Evolutionary conservation across 208 protist species (phyloP).

Genomic region (Entamoeba invadens): DNA sequence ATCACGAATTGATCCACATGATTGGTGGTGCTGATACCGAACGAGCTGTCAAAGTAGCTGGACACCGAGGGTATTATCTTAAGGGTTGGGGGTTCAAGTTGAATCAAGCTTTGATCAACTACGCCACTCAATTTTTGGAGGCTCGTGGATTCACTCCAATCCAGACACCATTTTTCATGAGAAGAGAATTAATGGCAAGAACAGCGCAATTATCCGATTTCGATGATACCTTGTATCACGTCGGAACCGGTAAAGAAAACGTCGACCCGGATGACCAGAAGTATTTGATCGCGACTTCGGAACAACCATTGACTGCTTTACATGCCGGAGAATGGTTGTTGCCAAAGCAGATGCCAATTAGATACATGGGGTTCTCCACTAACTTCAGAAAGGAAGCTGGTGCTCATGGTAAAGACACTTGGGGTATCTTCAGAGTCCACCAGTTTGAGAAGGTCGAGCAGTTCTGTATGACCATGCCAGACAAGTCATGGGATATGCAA

Average conservation of each 20-base stretch:
- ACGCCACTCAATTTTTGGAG: slow-evolving; percentile 77
- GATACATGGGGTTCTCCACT: slow-evolving; percentile 84
- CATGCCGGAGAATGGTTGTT: slow-evolving; percentile 76
- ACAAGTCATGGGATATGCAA: slow-evolving; percentile 58
- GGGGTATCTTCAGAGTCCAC: slow-evolving; percentile 79
- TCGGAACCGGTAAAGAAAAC: slow-evolving; percentile 21
- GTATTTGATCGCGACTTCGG: slow-evolving; percentile 98
- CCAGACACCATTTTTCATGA: slow-evolving; percentile 97
- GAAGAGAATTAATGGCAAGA: slow-evolving; percentile 80
- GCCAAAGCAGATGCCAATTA: slow-evolving; percentile 57
- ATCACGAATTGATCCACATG: slow-evolving; percentile 6
- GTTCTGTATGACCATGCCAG: slow-evolving; percentile 62
- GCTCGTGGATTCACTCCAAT: slow-evolving; percentile 67
- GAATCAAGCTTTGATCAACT: slow-evolving; percentile 86
- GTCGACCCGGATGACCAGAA: slow-evolving; percentile 84
- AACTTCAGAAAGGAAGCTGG: slow-evolving; percentile 97
- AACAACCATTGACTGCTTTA: slow-evolving; percentile 91
- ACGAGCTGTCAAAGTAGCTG: slow-evolving; percentile 53
- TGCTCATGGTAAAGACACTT: slow-evolving; percentile 66
- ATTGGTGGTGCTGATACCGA: not conserved
- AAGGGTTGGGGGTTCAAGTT: slow-evolving; percentile 80
- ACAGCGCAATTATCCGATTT: slow-evolving; percentile 92
- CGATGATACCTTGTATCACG: slow-evolving; percentile 89
- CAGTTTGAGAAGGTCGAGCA: slow-evolving; percentile 89
- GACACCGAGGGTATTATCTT: slow-evolving; percentile 86